phyloP scores from a whole-genome alignment of 441 rosid genomes.

The Mallotus repandus region DNA sequence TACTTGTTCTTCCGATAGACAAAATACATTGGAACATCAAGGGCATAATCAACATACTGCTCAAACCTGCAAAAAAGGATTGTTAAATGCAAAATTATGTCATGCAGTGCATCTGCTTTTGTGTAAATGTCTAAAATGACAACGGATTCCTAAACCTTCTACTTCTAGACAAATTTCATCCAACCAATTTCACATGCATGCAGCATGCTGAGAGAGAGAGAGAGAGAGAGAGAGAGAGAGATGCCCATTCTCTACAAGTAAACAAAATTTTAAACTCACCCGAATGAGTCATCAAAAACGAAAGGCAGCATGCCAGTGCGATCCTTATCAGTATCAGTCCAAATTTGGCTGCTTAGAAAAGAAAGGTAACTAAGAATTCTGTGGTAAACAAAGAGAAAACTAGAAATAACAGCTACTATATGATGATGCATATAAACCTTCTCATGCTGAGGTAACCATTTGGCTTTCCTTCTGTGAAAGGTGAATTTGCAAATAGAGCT shows the following conservation, averaged over 20 bases:
- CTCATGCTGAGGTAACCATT: constrained; percentile 99
- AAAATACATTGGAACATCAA: constrained; percentile 98
- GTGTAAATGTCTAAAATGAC: background rate
- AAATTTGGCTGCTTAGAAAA: constrained; percentile 69
- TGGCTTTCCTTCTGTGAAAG: constrained; percentile 96
- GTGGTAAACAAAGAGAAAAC: constrained; percentile 8
- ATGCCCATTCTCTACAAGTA: background rate
- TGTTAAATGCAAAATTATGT: background rate
- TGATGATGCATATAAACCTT: constrained; percentile 48
- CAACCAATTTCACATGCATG: background rate
- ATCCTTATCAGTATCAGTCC: constrained; percentile 92
- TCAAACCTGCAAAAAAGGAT: constrained; percentile 69
- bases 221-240: background rate
- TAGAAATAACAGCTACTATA: constrained; percentile 11
- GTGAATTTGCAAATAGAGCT: constrained; percentile 96
- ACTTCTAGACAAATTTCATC: background rate
- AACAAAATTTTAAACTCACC: constrained; percentile 47
- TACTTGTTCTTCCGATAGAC: constrained; percentile 85
- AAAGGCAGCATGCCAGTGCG: constrained; percentile 97
- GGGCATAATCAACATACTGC: constrained; percentile 97
- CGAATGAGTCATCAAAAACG: constrained; percentile 85
- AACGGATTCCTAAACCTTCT: background rate
- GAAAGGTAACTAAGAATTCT: constrained; percentile 23
- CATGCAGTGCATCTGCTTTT: background rate
- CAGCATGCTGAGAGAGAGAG: background rate